Evolutionary conservation across 2,329 filamentous ascomycete species (phyloP), one percentile per base, ranked within the genome.

Genomic region (Beauveria sp.): DNA sequence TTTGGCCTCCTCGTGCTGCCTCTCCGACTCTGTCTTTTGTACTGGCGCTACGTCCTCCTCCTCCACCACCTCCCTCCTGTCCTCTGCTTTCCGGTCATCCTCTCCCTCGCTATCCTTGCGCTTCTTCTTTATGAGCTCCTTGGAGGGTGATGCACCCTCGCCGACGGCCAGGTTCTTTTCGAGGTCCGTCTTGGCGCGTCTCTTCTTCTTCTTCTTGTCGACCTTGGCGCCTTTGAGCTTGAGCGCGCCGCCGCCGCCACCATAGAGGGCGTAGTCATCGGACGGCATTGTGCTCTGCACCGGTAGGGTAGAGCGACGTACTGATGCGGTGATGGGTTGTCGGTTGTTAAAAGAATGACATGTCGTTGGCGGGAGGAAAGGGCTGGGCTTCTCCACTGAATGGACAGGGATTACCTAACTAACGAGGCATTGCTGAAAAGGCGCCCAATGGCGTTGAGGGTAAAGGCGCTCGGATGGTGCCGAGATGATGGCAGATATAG

Each of bases 21-120:
- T 80, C 77, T 99, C 91, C 1, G 92, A 85, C 64, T 96, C 91
- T 0, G 93, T 97, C 80, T 96, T 96, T 63, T 71, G 73, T 59
- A 70, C 67, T 61, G 64, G 68, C n/a, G 64, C 65, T 66, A 47
- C 65, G 16, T 69, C 69, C 0, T 57, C 55, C 12, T 41, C 55
- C 1, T 72, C 68, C 0, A 71, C 70, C 18, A 69, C 68, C 1
- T 72, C 68, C 0, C 72, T 70, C 16, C 73, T 72, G 44, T 72
- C 69, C 14, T 72, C 70, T n/a, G 69, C 68, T 0, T 68, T 66
- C 0, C 70, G 64, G 20, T 66, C 68, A 0, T 67, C 66, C 0
- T 71, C 68, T 9, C 70, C 71, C 62, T 71, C 28, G 18, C 48
- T 18, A 10, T 43, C 18, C 26, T 22, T 51, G 14, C 18, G 10